These are phyloP conservation scores for Quercus robur DNA, from an alignment of 306 rosid species.

Conservation along the genomic window DNA sequence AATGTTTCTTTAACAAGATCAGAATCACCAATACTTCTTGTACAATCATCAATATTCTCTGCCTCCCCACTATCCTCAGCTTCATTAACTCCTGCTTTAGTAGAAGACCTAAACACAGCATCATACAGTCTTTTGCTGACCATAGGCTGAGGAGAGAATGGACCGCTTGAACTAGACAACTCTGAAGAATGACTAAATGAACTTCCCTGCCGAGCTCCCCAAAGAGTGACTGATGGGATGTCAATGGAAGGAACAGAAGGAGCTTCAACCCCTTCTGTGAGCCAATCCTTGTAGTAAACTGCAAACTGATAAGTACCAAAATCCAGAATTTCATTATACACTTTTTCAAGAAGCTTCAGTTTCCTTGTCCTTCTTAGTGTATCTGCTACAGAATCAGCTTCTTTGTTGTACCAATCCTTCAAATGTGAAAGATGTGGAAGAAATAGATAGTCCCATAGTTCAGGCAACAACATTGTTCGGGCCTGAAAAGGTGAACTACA, in stretches of 20 bases:
- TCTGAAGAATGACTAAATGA: slow-evolving; percentile 45
- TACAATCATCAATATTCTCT: slow-evolving; percentile 24
- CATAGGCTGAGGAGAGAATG: slow-evolving; percentile 63
- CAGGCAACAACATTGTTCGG: slow-evolving; percentile 57
- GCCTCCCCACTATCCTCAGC: slow-evolving; percentile 28
- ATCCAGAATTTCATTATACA: slow-evolving; percentile 63
- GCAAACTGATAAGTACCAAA: slow-evolving; percentile 61
- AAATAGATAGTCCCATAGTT: slow-evolving; percentile 75
- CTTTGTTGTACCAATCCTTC: slow-evolving; percentile 57
- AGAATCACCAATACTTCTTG: slow-evolving; percentile 43
- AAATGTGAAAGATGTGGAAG: slow-evolving; percentile 64
- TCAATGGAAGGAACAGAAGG: slow-evolving; percentile 58
- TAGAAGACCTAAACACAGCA: slow-evolving; percentile 43
- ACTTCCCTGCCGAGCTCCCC: slow-evolving; percentile 33
- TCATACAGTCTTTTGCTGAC: slow-evolving; percentile 71
- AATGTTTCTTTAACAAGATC: slow-evolving; percentile 33
- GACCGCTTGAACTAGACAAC: slow-evolving; percentile 37
- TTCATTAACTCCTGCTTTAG: slow-evolving; percentile 33
- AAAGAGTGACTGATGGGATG: slow-evolving; percentile 43
- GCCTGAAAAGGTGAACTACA: slow-evolving; percentile 69
- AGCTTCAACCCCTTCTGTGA: slow-evolving; percentile 64
- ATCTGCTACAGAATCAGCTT: slow-evolving; percentile 44
- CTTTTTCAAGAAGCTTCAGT: slow-evolving; percentile 45
- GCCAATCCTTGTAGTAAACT: slow-evolving; percentile 84
- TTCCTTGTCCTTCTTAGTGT: slow-evolving; percentile 43